These are phyloP conservation scores for Epithemia pelagica DNA, from an alignment of 108 stramenopile genomes.

Conservation along the genomic window DNA sequence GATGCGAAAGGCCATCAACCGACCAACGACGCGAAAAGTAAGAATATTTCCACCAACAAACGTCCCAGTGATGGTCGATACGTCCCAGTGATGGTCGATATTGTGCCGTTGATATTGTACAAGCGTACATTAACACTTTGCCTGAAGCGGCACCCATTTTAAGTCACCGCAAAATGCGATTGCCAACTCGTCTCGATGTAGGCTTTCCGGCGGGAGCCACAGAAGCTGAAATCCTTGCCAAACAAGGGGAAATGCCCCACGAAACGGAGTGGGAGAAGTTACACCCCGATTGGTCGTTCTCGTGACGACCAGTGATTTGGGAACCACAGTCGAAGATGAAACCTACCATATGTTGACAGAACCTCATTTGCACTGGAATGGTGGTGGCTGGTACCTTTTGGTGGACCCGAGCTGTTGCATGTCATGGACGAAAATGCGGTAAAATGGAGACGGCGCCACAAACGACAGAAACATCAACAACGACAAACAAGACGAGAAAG, in stretches of 20 bases:
- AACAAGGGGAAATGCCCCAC: slow-evolving; percentile 60
- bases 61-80: not conserved
- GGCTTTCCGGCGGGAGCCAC: slow-evolving; percentile 74
- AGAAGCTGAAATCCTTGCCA: slow-evolving; percentile 46
- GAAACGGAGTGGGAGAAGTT: slow-evolving; percentile 81
- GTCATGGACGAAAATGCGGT: slow-evolving; percentile 39
- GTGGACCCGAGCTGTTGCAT: slow-evolving; percentile 46
- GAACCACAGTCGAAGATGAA: slow-evolving; percentile 19
- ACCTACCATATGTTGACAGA: slow-evolving; percentile 10
- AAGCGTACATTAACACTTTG: slow-evolving; percentile 31
- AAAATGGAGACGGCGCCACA: slow-evolving; percentile 25
- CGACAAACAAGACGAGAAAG: no score
- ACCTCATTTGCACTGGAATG: slow-evolving; percentile 24
- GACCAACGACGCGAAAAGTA: slow-evolving; percentile 8
- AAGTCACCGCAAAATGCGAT: slow-evolving; percentile 46
- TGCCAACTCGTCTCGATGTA: slow-evolving; percentile 73
- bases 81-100: slow-evolving; percentile 63
- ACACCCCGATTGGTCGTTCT: slow-evolving; percentile 67
- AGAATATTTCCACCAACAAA: not conserved
- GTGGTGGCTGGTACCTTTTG: slow-evolving; percentile 46
- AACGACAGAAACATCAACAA: no score
- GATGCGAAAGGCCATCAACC: no score
- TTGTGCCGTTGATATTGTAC: slow-evolving; percentile 48
- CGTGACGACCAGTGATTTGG: slow-evolving; percentile 41
- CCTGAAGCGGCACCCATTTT: slow-evolving; percentile 51